Evolutionary conservation across 208 protist genomes (phyloP).

Genomic region (Lotmaria passim): DNA sequence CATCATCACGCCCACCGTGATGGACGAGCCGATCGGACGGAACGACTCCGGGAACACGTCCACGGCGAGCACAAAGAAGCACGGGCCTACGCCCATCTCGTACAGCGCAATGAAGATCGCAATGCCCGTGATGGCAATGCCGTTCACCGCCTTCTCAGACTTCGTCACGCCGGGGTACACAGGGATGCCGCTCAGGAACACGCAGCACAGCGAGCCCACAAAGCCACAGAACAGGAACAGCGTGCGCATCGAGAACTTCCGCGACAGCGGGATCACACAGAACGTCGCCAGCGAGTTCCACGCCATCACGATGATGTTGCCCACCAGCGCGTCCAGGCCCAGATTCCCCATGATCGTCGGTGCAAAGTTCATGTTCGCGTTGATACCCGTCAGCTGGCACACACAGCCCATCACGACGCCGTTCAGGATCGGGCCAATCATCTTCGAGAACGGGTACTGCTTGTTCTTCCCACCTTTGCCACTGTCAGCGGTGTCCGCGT

Average conservation of each 20-base stretch:
- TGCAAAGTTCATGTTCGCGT: slow-evolving; percentile 76
- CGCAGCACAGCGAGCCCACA: slow-evolving; percentile 45
- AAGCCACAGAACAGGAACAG: slow-evolving; percentile 43
- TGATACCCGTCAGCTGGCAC: slow-evolving; percentile 74
- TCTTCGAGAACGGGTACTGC: slow-evolving; percentile 32
- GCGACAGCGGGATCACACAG: slow-evolving; percentile 51
- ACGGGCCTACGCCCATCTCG: slow-evolving; percentile 58
- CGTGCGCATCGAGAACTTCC: slow-evolving; percentile 47
- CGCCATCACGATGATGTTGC: slow-evolving; percentile 67
- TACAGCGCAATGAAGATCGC: slow-evolving; percentile 57
- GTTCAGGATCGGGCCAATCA: slow-evolving; percentile 41
- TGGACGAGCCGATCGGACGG: slow-evolving; percentile 51
- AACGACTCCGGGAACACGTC: slow-evolving; percentile 71
- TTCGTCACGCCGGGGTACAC: slow-evolving; percentile 59
- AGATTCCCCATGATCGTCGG: slow-evolving; percentile 58
- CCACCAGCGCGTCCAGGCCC: slow-evolving; percentile 46
- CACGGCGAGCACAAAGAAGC: slow-evolving; percentile 62
- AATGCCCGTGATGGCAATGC: slow-evolving; percentile 58
- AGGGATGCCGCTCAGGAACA: slow-evolving; percentile 60
- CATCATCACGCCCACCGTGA: slow-evolving; percentile 57
- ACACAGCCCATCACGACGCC: slow-evolving; percentile 43
- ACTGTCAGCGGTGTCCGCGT: slow-evolving; percentile 5
- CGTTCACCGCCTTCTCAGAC: slow-evolving; percentile 29
- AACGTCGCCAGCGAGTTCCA: slow-evolving; percentile 68
- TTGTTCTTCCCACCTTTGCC: not conserved